Percentiles rank a stretch among this genome's conserved stretches.
phyloP scores from a whole-genome alignment of 1,284 basidiomycete species.

The Trametes versicolor region DNA sequence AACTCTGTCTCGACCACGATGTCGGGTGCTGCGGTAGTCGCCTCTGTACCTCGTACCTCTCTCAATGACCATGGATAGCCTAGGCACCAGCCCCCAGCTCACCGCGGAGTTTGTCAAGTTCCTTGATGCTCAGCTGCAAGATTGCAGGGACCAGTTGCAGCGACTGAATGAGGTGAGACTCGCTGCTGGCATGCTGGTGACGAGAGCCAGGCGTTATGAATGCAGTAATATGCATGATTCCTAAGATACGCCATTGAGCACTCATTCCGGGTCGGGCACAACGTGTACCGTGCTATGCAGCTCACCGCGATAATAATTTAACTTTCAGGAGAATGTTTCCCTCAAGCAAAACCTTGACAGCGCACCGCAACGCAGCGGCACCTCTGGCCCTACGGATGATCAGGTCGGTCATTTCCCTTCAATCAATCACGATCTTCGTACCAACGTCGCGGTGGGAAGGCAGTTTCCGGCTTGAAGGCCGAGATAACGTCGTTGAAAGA shows the following conservation, averaged over 20 bases:
- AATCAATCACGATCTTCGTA: not conserved
- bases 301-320: not conserved
- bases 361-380: not conserved
- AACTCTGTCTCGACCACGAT: not conserved
- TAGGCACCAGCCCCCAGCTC: constrained; percentile 3
- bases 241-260: no score
- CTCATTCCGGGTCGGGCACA: not conserved
- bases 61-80: constrained; percentile 15
- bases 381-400: not conserved
- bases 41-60: not conserved
- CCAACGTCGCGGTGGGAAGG: not conserved
- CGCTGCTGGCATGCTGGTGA: not conserved
- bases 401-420: not conserved
- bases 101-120: constrained; percentile 28
- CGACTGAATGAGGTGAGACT: constrained; percentile 15
- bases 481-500: not conserved
- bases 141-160: constrained; percentile 21
- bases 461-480: not conserved
- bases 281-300: no score
- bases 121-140: constrained; percentile 26
- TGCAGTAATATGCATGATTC: no score
- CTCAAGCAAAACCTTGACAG: not conserved
- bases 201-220: no score
- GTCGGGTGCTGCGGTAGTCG: not conserved
- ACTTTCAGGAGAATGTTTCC: not conserved